Evolutionary conservation across 768 basidiomycete genomes (phyloP), one percentile per base, ranked within the genome.

Genomic region (Suillus ampliporus): DNA sequence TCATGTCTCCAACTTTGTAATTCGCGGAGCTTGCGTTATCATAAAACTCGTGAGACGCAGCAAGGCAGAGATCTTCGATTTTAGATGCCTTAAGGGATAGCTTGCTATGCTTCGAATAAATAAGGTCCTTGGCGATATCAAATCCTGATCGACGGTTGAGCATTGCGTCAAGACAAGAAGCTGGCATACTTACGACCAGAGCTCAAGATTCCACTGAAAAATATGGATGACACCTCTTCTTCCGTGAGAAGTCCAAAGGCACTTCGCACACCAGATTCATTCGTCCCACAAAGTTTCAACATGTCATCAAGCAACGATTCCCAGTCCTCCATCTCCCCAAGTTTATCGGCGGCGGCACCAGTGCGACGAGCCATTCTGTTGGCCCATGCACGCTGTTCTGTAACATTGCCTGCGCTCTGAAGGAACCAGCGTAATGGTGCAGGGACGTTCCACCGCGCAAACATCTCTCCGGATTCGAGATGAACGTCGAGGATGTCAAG

Each of bases 401-500:
- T 74, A 23, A 74, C 77, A 70, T 94, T 82, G 19, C 82, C 75
- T 60, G 86, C 81, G 64, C 93, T 92, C 68, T 89, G 91, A 21
- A 98, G 78, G 75, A 99, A 93, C 92, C 95, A 98, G n/a, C 88
- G 83, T 48, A 98, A 77, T 2, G 92, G 89, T 2, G 90, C 90
- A 26, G 91, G 84, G 2, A 91, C 91, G 68, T 84, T 84, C 95
- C 96, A 99, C 34, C 94, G 84, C 3, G 92, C 85, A 19, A 99
- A 79, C 48, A 95, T 93, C 75, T 99, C 97, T 23, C 94, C 96
- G 0, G 92, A 91, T 71, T 97, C 94, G 14, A 99, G 84, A 74
- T 99, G 97, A 2, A 97, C 86, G 75, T 99, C 97, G 57, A 98
- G 83, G 57, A 95, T 87, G 72, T 99, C 97, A 44, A 99, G 84